phyloP scores from a whole-genome alignment of 2,329 filamentous ascomycete genomes.

The Curvularia eragrostidis region DNA sequence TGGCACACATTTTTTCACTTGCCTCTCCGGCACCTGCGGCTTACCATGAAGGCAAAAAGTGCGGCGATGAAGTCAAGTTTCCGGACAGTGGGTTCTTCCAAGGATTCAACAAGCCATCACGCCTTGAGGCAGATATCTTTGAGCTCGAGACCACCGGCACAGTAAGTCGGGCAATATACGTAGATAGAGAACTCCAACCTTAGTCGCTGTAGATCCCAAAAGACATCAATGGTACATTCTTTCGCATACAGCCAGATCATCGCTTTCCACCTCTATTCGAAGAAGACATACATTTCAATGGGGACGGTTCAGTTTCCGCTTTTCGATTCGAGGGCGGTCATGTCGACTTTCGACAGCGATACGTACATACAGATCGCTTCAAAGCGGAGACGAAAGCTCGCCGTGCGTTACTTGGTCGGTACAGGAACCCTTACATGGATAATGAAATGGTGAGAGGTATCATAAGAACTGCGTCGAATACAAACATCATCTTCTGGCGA shows the following conservation, averaged over 20 bases:
- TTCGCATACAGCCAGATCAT: slow-evolving; percentile 55
- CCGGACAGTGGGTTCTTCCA: slow-evolving; percentile 46
- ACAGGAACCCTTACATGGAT: slow-evolving; percentile 65
- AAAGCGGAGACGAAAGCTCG: slow-evolving; percentile 49
- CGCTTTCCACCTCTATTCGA: slow-evolving; percentile 63
- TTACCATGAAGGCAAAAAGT: slow-evolving; percentile 34
- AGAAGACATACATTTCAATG: slow-evolving; percentile 60
- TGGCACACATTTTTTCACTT: slow-evolving; percentile 47
- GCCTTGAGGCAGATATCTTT: slow-evolving; percentile 51
- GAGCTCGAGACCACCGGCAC: slow-evolving; percentile 51
- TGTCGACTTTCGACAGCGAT: slow-evolving; percentile 53
- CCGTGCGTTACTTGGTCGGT: slow-evolving; percentile 60
- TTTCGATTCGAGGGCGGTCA: slow-evolving; percentile 53
- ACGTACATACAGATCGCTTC: slow-evolving; percentile 54
- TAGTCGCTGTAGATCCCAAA: slow-evolving; percentile 41
- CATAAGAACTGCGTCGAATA: slow-evolving; percentile 65
- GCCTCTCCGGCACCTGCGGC: slow-evolving; percentile 32
- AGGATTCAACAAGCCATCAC: slow-evolving; percentile 52
- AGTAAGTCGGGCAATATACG: slow-evolving; percentile 8
- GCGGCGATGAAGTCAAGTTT: slow-evolving; percentile 41
- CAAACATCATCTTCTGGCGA: slow-evolving; percentile 66
- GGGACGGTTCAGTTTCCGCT: slow-evolving; percentile 54
- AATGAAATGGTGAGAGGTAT: slow-evolving; percentile 62
- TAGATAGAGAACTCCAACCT: background rate
- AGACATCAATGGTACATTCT: slow-evolving; percentile 56